Conservation (phyloP, 2,329 filamentous ascomycete species). For the Pseudopyrenochaeta lycopersici region DNA sequence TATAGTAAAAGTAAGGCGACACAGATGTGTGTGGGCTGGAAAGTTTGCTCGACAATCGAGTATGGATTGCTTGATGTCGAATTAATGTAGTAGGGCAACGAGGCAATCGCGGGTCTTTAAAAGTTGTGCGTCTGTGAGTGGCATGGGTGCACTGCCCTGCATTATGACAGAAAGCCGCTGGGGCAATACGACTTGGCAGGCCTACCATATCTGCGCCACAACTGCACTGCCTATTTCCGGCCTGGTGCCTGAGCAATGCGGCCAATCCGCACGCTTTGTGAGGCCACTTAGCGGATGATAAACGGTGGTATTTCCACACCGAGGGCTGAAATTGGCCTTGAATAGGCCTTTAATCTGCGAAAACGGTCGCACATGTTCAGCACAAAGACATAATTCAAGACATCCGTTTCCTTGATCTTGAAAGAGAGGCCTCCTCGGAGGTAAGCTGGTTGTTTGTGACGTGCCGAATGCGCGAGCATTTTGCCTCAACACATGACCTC, state of each 20-base stretch:
- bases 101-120: conserved; percentile 19
- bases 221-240: background rate
- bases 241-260: background rate
- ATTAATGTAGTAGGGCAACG: background rate
- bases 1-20: background rate
- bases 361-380: background rate
- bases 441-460: conserved; percentile 7
- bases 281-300: background rate
- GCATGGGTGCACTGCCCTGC: conserved; percentile 15
- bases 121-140: background rate
- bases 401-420: background rate
- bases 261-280: background rate
- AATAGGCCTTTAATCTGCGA: conserved; percentile 11
- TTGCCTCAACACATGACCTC: conserved; percentile 12
- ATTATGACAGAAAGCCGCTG: conserved; percentile 20
- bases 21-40: background rate
- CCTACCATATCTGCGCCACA: conserved; percentile 5
- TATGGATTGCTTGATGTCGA: conserved; percentile 8
- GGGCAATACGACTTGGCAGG: conserved; percentile 1
- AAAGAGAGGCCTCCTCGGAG: background rate
- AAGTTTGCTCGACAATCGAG: conserved; percentile 9
- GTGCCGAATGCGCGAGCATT: conserved; percentile 3
- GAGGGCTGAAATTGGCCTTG: background rate
- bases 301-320: background rate
- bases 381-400: background rate